These are phyloP conservation scores for Paulownia fortunei DNA, from an alignment of 257 asterid genomes.

Conservation along the genomic window DNA sequence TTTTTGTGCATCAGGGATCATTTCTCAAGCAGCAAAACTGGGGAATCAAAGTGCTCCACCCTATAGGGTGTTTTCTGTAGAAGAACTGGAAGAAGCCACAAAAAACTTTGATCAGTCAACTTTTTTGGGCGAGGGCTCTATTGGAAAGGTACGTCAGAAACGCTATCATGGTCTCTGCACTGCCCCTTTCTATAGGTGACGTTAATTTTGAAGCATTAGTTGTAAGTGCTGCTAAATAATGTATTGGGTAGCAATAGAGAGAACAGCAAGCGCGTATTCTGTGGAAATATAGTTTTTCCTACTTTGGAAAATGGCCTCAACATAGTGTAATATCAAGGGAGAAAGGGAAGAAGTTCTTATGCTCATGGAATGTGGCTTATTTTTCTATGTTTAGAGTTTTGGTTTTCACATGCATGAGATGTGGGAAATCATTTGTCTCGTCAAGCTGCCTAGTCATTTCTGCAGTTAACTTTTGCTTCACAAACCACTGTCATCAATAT, in stretches of 20 bases:
- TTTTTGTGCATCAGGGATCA: constrained; percentile 61
- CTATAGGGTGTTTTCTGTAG: constrained; percentile 64
- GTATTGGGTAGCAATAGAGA: too few relatives aligned
- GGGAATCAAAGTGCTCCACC: constrained; percentile 63
- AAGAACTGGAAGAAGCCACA: constrained; percentile 82
- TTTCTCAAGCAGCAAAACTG: constrained; percentile 72
- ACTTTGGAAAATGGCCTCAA: too few relatives aligned
- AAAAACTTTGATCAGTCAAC: constrained; percentile 64
- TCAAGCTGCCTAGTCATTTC: too few relatives aligned
- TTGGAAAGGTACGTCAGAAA: constrained; percentile 71
- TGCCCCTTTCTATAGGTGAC: background rate
- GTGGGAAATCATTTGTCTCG: background rate
- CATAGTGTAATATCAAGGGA: background rate
- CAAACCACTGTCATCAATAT: too few relatives aligned
- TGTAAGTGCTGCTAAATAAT: too few relatives aligned
- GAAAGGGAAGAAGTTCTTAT: background rate
- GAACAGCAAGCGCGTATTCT: too few relatives aligned
- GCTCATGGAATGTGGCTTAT: background rate
- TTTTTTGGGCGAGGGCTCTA: constrained; percentile 79
- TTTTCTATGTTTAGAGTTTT: background rate
- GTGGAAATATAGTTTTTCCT: too few relatives aligned
- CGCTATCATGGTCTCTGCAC: constrained; percentile 20
- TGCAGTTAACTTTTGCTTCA: too few relatives aligned
- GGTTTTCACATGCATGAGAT: background rate
- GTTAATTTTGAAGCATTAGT: background rate